phyloP scores from a whole-genome alignment of 352 stramenopile genomes.

The Pythium grandisporangium region DNA sequence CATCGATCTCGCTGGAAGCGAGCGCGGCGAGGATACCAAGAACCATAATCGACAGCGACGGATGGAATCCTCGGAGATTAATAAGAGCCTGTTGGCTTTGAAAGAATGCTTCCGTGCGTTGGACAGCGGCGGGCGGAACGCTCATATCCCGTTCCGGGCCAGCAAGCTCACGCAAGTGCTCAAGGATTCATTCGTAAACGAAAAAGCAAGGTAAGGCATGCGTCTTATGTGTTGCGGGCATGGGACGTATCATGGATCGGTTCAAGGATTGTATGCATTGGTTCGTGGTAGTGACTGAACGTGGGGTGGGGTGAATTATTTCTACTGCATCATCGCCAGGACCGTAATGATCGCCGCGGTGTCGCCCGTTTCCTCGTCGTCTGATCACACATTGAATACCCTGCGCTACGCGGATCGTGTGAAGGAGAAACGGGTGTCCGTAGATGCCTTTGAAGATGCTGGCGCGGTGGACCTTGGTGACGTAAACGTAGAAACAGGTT shows the following conservation, averaged over 20 bases:
- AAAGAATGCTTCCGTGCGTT: conserved; percentile 97
- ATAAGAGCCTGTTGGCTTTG: conserved; percentile 94
- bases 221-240: no score
- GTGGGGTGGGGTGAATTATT: no score
- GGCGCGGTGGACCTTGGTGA: conserved; percentile 40
- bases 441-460: conserved; percentile 50
- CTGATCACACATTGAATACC: conserved; percentile 97
- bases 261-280: no score
- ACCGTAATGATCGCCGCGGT: conserved; percentile 97
- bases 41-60: conserved; percentile 89
- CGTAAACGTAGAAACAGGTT: conserved; percentile 52
- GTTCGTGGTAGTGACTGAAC: no score
- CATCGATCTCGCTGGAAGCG: conserved; percentile 95
- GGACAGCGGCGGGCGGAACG: conserved; percentile 79
- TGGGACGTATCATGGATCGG: no score
- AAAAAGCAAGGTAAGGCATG: conserved; percentile 61
- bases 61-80: conserved; percentile 97
- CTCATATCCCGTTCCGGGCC: conserved; percentile 94
- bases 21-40: conserved; percentile 93
- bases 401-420: conserved; percentile 96
- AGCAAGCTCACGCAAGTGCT: conserved; percentile 97
- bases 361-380: conserved; percentile 87
- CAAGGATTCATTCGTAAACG: conserved; percentile 96
- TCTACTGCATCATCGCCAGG: no score
- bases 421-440: conserved; percentile 91